Evolutionary conservation across 108 stramenopile genomes (phyloP).

Genomic region (Pseudonitzschia multiseries): DNA sequence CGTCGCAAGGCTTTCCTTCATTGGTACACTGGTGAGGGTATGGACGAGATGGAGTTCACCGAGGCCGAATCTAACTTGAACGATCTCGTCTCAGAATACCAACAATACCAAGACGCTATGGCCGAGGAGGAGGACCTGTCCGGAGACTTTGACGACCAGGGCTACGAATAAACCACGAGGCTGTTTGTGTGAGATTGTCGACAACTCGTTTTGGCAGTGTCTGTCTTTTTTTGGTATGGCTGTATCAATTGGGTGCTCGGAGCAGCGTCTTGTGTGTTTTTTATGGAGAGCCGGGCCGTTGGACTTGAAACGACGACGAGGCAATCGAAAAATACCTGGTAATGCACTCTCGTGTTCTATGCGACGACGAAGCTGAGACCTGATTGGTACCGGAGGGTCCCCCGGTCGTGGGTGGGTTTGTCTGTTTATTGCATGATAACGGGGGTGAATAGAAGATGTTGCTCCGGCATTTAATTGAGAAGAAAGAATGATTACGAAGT

Average conservation of each 20-base stretch:
- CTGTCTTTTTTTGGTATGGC: neutral
- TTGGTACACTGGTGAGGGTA: conserved; percentile 94
- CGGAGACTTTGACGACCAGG: conserved; percentile 63
- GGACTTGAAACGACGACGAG: neutral
- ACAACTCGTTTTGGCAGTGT: neutral
- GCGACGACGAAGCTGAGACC: neutral
- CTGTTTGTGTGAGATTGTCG: neutral
- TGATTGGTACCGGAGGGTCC: neutral
- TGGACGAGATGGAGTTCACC: conserved; percentile 96
- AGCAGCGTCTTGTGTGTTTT: neutral
- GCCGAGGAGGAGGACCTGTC: conserved; percentile 69
- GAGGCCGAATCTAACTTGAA: conserved; percentile 96
- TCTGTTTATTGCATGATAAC: conserved; percentile 12
- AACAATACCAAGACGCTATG: conserved; percentile 92
- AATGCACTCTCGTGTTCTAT: neutral
- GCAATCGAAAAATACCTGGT: neutral
- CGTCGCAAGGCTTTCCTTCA: conserved; percentile 93
- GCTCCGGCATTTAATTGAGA: neutral
- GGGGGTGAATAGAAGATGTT: neutral
- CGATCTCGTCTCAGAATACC: conserved; percentile 94
- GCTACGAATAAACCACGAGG: neutral
- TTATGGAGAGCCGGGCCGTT: neutral
- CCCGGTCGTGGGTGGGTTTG: neutral
- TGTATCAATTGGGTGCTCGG: neutral
- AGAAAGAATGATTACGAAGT: conserved; percentile 3